A percentile compares a stretch with the other conserved stretches of the same genome.
Conservation (phyloP, 75 land plant species). For the Azolla pinnata region DNA sequence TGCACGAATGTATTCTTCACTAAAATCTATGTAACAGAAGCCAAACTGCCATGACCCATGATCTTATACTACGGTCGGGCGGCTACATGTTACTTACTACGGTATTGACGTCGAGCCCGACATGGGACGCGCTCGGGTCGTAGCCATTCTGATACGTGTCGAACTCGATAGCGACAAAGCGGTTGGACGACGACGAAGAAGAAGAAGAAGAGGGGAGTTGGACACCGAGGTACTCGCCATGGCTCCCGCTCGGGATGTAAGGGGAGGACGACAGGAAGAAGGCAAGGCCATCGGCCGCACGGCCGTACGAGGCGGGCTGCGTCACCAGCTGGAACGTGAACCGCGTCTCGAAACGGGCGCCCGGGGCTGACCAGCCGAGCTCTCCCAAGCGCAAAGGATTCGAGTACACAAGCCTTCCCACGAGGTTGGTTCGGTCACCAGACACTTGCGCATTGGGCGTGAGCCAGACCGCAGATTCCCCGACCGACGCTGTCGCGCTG, state of each 20-base stretch:
- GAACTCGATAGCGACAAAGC: conserved; percentile 7
- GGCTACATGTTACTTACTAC: too few relatives aligned
- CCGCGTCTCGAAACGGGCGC: neutral
- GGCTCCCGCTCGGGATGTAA: neutral
- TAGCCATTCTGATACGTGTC: neutral
- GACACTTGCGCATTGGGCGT: too few relatives aligned
- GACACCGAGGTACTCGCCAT: neutral
- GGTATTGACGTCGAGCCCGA: conserved; percentile 5
- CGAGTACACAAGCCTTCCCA: neutral
- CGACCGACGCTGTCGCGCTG: too few relatives aligned
- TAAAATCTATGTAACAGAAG: too few relatives aligned
- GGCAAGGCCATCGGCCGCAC: neutral
- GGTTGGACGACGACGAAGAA: too few relatives aligned
- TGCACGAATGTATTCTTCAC: too few relatives aligned
- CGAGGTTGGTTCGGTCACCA: too few relatives aligned
- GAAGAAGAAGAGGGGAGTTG: too few relatives aligned
- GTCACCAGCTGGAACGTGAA: neutral
- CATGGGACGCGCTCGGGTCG: conserved; percentile 2
- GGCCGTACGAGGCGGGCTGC: neutral
- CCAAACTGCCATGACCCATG: too few relatives aligned
- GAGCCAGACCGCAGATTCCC: too few relatives aligned
- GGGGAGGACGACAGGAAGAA: neutral
- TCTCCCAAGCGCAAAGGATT: neutral
- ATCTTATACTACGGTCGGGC: too few relatives aligned
- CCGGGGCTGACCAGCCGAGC: too few relatives aligned